Evolutionary conservation across 2,329 filamentous ascomycete genomes (phyloP).

Genomic region (Elsinoe australis): DNA sequence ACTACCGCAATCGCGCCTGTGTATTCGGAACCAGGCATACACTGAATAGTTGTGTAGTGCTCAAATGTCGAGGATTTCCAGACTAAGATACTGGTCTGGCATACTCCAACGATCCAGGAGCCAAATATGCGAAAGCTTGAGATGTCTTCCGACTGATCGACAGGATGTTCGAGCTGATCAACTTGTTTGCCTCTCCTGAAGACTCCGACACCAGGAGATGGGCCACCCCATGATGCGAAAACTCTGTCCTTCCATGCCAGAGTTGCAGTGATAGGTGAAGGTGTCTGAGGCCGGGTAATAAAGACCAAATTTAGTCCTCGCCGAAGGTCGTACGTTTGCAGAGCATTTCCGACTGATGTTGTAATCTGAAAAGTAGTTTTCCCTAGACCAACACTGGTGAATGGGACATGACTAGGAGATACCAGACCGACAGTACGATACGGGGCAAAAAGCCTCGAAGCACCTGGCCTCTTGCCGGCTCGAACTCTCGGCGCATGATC

Average conservation of each 20-base stretch:
- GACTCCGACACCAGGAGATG: constrained; percentile 66
- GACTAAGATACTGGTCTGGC: constrained; percentile 68
- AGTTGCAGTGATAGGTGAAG: constrained; percentile 75
- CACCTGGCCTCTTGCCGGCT: constrained; percentile 19
- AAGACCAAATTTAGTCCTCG: constrained; percentile 88
- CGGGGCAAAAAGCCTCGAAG: constrained; percentile 82
- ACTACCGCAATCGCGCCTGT: constrained; percentile 76
- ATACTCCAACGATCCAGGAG: constrained; percentile 80
- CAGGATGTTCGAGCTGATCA: constrained; percentile 62
- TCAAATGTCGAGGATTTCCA: constrained; percentile 80
- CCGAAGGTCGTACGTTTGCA: constrained; percentile 94
- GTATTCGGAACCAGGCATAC: constrained; percentile 54
- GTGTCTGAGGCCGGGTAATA: constrained; percentile 83
- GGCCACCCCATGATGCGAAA: constrained; percentile 80
- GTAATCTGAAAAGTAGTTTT: constrained; percentile 97
- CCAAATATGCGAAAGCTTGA: constrained; percentile 75
- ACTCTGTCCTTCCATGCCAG: constrained; percentile 79
- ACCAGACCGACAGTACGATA: constrained; percentile 93
- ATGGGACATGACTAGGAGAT: constrained; percentile 82
- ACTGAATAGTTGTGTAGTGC: constrained; percentile 76
- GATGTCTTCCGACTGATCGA: constrained; percentile 61
- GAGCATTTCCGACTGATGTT: constrained; percentile 78
- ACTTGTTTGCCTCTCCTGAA: constrained; percentile 86
- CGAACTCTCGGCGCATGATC: not conserved
- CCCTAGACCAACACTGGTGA: constrained; percentile 78